These are phyloP conservation scores for Suillus plorans DNA, from an alignment of 768 basidiomycete genomes.

Conservation along the genomic window DNA sequence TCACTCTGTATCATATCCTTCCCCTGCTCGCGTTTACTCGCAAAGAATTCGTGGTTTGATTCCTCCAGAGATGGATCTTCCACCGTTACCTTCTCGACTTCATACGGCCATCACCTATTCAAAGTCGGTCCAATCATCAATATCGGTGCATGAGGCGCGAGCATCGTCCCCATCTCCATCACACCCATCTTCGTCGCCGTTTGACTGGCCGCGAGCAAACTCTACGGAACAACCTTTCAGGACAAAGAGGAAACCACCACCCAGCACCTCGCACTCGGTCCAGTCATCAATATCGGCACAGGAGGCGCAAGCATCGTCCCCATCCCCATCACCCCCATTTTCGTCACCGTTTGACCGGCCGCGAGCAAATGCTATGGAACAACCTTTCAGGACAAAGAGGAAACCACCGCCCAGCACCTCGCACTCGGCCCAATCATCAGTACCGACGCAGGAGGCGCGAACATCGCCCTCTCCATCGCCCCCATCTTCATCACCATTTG, in stretches of 20 bases:
- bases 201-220: constrained; percentile 57
- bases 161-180: constrained; percentile 30
- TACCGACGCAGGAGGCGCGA: constrained; percentile 13
- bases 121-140: constrained; percentile 25
- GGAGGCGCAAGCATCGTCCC: constrained; percentile 14
- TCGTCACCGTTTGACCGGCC: constrained; percentile 59
- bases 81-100: constrained; percentile 11
- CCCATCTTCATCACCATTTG: constrained; percentile 45
- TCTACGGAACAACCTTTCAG: constrained; percentile 26
- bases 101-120: constrained; percentile 34
- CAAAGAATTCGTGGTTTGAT: constrained; percentile 12
- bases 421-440: constrained; percentile 24
- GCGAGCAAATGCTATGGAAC: constrained; percentile 36
- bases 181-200: constrained; percentile 39
- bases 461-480: constrained; percentile 3
- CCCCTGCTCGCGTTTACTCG: constrained; percentile 13
- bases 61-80: constrained; percentile 10
- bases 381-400: constrained; percentile 20
- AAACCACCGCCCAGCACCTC: constrained; percentile 15
- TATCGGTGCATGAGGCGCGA: constrained; percentile 13
- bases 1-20: constrained; percentile 19
- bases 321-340: constrained; percentile 34
- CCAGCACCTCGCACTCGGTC: constrained; percentile 21
- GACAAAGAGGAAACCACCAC: constrained; percentile 11
- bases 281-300: constrained; percentile 18